Evolutionary conservation across 768 basidiomycete species (phyloP).

Genomic region (Mycena olivaceomarginata): DNA sequence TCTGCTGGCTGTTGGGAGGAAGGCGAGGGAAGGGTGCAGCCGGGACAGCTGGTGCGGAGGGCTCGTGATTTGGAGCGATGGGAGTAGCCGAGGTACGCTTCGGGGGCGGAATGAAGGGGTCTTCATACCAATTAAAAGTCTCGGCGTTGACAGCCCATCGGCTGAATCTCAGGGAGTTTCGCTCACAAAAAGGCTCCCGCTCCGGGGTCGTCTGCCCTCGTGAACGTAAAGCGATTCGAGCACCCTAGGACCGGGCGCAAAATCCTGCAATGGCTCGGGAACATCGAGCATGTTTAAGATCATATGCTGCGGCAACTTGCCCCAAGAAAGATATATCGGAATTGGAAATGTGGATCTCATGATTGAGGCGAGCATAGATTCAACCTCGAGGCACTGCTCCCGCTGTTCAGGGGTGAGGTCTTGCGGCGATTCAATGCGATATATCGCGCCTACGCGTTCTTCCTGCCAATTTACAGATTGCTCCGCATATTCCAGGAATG

Average conservation of each 20-base stretch:
- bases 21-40: constrained; percentile 13
- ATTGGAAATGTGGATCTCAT: not conserved
- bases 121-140: not conserved
- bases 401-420: not conserved
- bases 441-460: constrained; percentile 10
- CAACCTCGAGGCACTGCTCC: not conserved
- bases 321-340: constrained; percentile 25
- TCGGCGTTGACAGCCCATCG: not conserved
- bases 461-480: not conserved
- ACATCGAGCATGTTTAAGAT: not conserved
- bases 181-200: not conserved
- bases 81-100: not conserved
- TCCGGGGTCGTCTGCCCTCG: not conserved
- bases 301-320: not conserved
- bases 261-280: not conserved
- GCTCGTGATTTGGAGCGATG: not conserved
- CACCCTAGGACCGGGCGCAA: not conserved
- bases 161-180: not conserved
- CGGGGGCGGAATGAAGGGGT: not conserved
- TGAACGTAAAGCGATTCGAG: too few relatives aligned
- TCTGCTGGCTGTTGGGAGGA: not conserved
- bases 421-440: not conserved
- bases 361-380: not conserved
- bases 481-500: not conserved
- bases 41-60: not conserved